Evolutionary conservation across 345 rosid genomes (phyloP).

Genomic region (Hibiscus tridactylites): DNA sequence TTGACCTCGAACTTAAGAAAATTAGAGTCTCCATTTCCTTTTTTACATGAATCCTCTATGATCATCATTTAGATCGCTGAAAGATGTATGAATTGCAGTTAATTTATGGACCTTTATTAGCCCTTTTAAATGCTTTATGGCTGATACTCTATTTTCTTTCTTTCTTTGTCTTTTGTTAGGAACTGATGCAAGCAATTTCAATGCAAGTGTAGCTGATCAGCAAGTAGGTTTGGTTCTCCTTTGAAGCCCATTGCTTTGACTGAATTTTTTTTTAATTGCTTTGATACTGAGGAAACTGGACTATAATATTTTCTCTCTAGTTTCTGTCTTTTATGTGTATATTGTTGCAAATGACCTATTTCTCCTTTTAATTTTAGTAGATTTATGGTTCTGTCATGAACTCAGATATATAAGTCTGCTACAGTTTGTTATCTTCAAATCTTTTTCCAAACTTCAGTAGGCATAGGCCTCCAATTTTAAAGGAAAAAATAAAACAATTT

Average conservation of each 20-base stretch:
- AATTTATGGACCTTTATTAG: background rate
- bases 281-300: background rate
- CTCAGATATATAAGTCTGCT: background rate
- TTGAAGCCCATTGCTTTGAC: slow-evolving; percentile 10
- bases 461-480: background rate
- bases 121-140: background rate
- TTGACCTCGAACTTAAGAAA: background rate
- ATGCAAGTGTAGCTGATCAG: slow-evolving; percentile 86
- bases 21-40: background rate
- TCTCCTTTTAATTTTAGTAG: background rate
- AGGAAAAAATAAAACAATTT: background rate
- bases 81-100: background rate
- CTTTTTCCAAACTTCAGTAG: background rate
- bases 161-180: slow-evolving; percentile 28
- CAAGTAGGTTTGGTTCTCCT: slow-evolving; percentile 50
- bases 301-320: background rate
- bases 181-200: slow-evolving; percentile 81
- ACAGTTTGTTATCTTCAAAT: background rate
- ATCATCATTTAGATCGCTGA: background rate
- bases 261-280: background rate
- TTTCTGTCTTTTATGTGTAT: background rate
- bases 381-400: background rate
- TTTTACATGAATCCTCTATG: background rate
- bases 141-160: slow-evolving; percentile 12
- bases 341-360: background rate